A percentile compares a stretch with the other conserved stretches of the same genome.
Evolutionary conservation across 2,329 filamentous ascomycete species (phyloP).

Genomic region (Calonectria pteridis): DNA sequence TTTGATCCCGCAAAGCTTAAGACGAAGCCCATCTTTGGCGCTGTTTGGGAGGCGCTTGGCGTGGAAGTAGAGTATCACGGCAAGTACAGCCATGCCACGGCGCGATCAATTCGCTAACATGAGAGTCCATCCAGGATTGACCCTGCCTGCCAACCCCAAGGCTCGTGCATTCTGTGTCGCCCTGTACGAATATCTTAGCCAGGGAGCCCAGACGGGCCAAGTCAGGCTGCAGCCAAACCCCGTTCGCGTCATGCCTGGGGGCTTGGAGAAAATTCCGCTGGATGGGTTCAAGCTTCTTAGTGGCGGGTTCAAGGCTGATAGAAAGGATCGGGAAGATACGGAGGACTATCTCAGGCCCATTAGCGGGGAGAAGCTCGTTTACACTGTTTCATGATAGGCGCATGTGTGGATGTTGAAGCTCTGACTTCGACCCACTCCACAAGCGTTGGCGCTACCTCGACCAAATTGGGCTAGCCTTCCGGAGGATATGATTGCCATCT

Average conservation of each 20-base stretch:
- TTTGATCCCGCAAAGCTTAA: slow-evolving; percentile 40
- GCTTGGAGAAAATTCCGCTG: not conserved
- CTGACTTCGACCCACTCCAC: not conserved
- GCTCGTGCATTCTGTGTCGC: not conserved
- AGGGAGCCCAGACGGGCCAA: not conserved
- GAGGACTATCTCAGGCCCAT: not conserved
- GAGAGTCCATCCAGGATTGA: not conserved
- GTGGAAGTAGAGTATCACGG: slow-evolving; percentile 54
- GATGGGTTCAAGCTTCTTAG: not conserved
- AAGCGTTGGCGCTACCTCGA: not conserved
- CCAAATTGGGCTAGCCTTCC: not conserved
- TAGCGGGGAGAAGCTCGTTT: not conserved
- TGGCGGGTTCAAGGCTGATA: not conserved
- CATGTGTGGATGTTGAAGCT: not conserved
- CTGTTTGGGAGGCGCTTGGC: slow-evolving; percentile 57
- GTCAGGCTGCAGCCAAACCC: not conserved
- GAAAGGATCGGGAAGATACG: not conserved
- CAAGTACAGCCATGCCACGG: slow-evolving; percentile 26
- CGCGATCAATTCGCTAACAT: not conserved
- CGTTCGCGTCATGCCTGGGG: not conserved
- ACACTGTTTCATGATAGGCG: not conserved
- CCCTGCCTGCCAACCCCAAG: not conserved
- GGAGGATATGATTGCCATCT: not conserved
- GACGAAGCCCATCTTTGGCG: slow-evolving; percentile 53
- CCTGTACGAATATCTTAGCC: not conserved